Evolutionary conservation across 176 grass and related monocot genomes (phyloP).

Genomic region (Raddia distichophylla): DNA sequence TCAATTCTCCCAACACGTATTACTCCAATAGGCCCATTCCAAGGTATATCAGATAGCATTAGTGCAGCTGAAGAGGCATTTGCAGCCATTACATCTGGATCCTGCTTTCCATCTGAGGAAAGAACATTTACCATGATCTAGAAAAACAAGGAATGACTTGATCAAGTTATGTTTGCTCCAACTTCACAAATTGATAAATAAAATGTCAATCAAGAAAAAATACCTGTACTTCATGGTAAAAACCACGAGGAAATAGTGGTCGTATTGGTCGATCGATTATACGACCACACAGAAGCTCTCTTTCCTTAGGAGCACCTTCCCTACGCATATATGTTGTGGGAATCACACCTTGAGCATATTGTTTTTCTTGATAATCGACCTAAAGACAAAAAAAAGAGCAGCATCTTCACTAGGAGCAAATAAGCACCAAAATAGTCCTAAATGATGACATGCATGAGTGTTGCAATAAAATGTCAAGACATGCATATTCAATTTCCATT

Average conservation of each 20-base stretch:
- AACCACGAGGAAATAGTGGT: slow-evolving; percentile 87
- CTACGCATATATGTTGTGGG: slow-evolving; percentile 96
- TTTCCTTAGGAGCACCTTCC: slow-evolving; percentile 97
- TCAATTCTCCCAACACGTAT: slow-evolving; percentile 92
- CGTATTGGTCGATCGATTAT: slow-evolving; percentile 94
- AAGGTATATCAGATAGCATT: slow-evolving; percentile 95
- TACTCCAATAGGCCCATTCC: slow-evolving; percentile 92
- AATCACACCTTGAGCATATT: slow-evolving; percentile 93
- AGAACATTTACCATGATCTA: slow-evolving; percentile 86
- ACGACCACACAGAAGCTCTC: slow-evolving; percentile 91
- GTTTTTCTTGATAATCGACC: slow-evolving; percentile 99
- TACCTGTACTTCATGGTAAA: slow-evolving; percentile 98
- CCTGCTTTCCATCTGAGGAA: slow-evolving; percentile 91
- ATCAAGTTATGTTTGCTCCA: slow-evolving; percentile 22
- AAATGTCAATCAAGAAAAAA: slow-evolving; percentile 26
- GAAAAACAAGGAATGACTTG: slow-evolving; percentile 12
- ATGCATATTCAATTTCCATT: not conserved
- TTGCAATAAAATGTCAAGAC: slow-evolving; percentile 33
- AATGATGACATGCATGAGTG: not conserved
- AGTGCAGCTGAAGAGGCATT: slow-evolving; percentile 98
- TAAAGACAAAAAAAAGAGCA: slow-evolving; percentile 35
- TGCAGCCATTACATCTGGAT: slow-evolving; percentile 96
- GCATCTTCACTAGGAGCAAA: not conserved
- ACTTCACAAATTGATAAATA: slow-evolving; percentile 23
- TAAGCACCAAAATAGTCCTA: not conserved